A percentile compares a stretch with the other conserved stretches of the same genome.
phyloP scores from a whole-genome alignment of 441 rosid species.

The Arabidopsis lyrata region DNA sequence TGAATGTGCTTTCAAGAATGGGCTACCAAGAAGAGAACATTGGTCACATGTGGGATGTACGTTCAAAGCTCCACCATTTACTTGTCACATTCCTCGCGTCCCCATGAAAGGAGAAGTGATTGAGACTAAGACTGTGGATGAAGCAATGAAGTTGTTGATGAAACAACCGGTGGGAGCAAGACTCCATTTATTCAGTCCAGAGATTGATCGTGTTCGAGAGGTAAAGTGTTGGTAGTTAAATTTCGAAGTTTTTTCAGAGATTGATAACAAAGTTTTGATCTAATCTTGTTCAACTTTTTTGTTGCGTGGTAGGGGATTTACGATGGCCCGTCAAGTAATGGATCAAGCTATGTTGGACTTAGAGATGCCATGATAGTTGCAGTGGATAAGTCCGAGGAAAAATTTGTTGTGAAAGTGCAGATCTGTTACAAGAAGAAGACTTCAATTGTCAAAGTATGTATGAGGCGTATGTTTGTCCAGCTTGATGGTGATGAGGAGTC shows the following conservation, averaged over 20 bases:
- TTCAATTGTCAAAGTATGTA: slow-evolving; percentile 1
- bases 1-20: neutral
- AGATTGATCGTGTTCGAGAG: slow-evolving; percentile 14
- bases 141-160: neutral
- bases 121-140: neutral
- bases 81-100: slow-evolving; percentile 12
- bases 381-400: neutral
- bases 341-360: slow-evolving; percentile 22
- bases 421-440: slow-evolving; percentile 31
- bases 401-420: neutral
- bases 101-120: slow-evolving; percentile 28
- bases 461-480: neutral
- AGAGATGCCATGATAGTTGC: neutral
- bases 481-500: neutral
- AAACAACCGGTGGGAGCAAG: slow-evolving; percentile 28
- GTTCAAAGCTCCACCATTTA: slow-evolving; percentile 2
- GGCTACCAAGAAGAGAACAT: neutral
- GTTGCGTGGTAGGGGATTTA: slow-evolving; percentile 15
- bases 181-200: slow-evolving; percentile 32
- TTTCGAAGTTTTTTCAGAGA: neutral
- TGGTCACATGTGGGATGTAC: slow-evolving; percentile 31
- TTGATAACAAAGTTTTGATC: neutral
- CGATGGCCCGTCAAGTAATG: slow-evolving; percentile 7
- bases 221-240: slow-evolving; percentile 8
- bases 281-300: neutral